These are phyloP conservation scores for Dactylis glomerata DNA, from an alignment of 176 grass and related monocot species.

Conservation along the genomic window DNA sequence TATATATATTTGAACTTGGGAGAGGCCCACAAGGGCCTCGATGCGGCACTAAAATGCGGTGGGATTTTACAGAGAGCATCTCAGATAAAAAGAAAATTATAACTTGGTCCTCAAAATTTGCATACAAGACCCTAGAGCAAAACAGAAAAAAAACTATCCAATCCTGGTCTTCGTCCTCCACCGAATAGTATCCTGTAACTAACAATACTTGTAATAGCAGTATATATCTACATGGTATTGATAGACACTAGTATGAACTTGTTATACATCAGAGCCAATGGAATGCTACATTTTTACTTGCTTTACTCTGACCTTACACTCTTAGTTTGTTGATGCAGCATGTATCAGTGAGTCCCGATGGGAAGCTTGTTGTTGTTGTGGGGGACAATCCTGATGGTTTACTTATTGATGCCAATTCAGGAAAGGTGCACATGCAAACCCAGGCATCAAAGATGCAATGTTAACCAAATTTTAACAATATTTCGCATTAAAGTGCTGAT, in stretches of 20 bases:
- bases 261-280: background rate
- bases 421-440: constrained; percentile 57
- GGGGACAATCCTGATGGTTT: constrained; percentile 74
- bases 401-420: constrained; percentile 79
- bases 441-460: background rate
- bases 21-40: no score
- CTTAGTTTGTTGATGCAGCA: constrained; percentile 58
- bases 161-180: no score
- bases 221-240: no score
- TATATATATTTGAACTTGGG: no score
- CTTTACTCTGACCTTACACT: constrained; percentile 14
- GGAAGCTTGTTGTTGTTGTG: constrained; percentile 72
- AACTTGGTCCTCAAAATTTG: no score
- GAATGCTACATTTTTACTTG: background rate
- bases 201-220: no score
- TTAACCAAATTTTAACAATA: constrained; percentile 1
- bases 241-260: background rate
- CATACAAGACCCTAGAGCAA: no score
- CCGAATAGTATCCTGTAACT: no score
- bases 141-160: no score
- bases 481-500: constrained; percentile 18
- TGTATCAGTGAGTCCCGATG: constrained; percentile 82
- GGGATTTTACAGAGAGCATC: no score
- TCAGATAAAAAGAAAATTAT: no score
- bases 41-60: no score